Base-by-base conservation (phyloP, 371 early-diverging fungal species). In the Cokeromyces recurvatus region DNA sequence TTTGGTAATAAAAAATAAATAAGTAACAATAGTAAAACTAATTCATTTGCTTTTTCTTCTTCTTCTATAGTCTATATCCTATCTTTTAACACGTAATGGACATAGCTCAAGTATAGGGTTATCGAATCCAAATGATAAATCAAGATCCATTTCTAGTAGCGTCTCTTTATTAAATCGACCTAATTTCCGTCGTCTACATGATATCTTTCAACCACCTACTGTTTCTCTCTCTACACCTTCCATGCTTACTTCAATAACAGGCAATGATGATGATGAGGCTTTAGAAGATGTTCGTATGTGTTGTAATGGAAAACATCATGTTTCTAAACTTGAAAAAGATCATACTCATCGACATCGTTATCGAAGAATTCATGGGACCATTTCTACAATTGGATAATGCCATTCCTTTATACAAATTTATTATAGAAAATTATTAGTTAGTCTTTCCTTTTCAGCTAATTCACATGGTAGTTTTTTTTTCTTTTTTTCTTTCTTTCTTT, bases 251-350 rank as follows among this genome's bases (percentile, higher is more conserved):
- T n/a, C n/a, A n/a, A 50, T 29, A 29, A 11, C 29, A 8, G 11
- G 5, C 11, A 29, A 45, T 21, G 59, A 59, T 11, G 63, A 66
- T 16, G 66, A 68, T 17, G 78, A 78, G 16, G 65, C 64, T 3
- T 25, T 78, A 20, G 78, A 74, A 45, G 71, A 78, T 55, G 73
- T 78, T 2, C 55, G 75, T 23, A 64, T 72, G 64, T 78, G 78
- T 27, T 78, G 78, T 48, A 71, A 74, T 32, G 78, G 78, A n/a
- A 72, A 72, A 40, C 78, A 78, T 46, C 68, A 77, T 55, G 71
- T 78, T 2, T 64, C 66, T 11, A 66, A 63, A 20, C 56, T 74
- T 11, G 73, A 68, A 51, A 66, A 66, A 41, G 53, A 58, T 27
- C 65, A 57, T 36, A 31, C 36, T 16, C 64, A 61, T 27, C 61